Evolutionary conservation across 768 basidiomycete species (phyloP).

Genomic region (Mycena metata): DNA sequence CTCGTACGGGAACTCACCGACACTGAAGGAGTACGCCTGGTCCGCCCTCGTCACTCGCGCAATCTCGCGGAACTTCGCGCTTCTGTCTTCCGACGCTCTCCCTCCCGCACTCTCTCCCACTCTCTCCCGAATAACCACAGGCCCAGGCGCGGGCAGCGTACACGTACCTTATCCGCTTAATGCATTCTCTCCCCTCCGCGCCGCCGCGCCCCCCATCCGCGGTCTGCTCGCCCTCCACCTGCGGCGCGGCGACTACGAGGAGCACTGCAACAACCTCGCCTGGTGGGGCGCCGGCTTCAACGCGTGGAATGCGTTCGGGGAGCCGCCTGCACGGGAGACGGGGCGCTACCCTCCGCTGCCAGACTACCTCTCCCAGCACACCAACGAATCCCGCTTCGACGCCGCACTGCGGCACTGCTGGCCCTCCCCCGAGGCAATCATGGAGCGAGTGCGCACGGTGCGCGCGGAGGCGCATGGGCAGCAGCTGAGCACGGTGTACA

Average conservation of each 20-base stretch:
- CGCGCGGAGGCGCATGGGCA: background rate
- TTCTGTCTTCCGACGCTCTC: slow-evolving; percentile 5
- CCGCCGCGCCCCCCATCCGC: slow-evolving; percentile 18
- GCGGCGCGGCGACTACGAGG: slow-evolving; percentile 34
- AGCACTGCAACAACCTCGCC: slow-evolving; percentile 31
- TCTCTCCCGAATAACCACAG: background rate
- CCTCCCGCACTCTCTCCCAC: background rate
- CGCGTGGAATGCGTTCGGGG: slow-evolving; percentile 30
- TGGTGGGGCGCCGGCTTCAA: slow-evolving; percentile 20
- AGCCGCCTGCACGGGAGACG: background rate
- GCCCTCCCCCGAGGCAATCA: slow-evolving; percentile 5
- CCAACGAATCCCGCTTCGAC: background rate
- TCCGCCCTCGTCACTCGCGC: slow-evolving; percentile 34
- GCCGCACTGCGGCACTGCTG: slow-evolving; percentile 25
- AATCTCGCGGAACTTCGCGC: slow-evolving; percentile 28
- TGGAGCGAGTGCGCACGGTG: slow-evolving; percentile 6
- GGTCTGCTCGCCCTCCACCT: slow-evolving; percentile 32
- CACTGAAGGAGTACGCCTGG: slow-evolving; percentile 27
- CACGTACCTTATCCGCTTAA: slow-evolving; percentile 20
- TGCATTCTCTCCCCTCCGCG: slow-evolving; percentile 23
- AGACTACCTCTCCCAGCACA: slow-evolving; percentile 11
- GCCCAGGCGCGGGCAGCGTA: slow-evolving; percentile 4
- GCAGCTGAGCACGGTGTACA: slow-evolving; percentile 7
- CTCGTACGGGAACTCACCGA: slow-evolving; percentile 23
- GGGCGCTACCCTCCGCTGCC: slow-evolving; percentile 19